Evolutionary conservation across 208 protist species (phyloP).

Genomic region (Angomonas deanei): DNA sequence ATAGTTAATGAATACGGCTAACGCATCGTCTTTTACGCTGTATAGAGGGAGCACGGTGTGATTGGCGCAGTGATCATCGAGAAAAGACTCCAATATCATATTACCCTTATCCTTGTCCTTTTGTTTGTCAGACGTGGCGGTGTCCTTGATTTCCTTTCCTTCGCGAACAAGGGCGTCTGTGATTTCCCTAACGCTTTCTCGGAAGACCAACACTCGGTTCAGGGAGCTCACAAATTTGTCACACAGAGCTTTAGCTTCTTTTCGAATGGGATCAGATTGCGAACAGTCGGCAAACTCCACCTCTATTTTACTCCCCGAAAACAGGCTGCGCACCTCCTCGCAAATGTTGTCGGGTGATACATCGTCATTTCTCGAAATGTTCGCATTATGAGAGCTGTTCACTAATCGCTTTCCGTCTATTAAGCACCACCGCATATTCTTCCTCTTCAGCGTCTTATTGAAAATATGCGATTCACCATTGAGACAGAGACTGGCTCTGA

Average conservation of each 20-base stretch:
- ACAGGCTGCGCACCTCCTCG: constrained; percentile 30
- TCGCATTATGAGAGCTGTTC: neutral
- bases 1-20: neutral
- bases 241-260: constrained; percentile 9
- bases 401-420: constrained; percentile 5
- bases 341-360: constrained; percentile 1
- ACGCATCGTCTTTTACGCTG: neutral
- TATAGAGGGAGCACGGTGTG: neutral
- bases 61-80: neutral
- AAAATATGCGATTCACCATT: constrained; percentile 37
- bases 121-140: neutral
- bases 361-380: neutral
- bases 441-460: constrained; percentile 22
- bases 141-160: no score
- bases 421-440: constrained; percentile 4
- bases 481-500: constrained; percentile 43
- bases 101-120: no score
- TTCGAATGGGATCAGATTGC: constrained; percentile 8
- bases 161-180: neutral
- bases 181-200: neutral
- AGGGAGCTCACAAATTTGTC: constrained; percentile 25
- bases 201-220: neutral
- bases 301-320: constrained; percentile 20
- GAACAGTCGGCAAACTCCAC: constrained; percentile 35
- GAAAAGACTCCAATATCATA: neutral